These are phyloP conservation scores for Apiotrichum laibachii DNA, from an alignment of 1,284 basidiomycete species.

Conservation along the genomic window DNA sequence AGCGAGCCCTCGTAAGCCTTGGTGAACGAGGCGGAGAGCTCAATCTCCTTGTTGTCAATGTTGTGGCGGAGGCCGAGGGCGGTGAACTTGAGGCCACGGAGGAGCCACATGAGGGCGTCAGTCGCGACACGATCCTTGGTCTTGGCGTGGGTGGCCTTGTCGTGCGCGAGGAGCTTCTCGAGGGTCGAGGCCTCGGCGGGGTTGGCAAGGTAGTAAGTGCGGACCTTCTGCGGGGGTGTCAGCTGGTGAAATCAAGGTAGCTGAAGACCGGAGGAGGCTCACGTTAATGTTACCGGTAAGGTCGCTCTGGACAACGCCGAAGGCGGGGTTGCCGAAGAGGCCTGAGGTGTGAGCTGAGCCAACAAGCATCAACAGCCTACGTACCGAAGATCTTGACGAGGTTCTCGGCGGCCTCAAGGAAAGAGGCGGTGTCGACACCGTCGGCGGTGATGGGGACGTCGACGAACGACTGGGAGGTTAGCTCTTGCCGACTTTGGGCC, in stretches of 20 bases:
- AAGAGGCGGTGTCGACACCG: conserved; percentile 83
- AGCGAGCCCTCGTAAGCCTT: conserved; percentile 79
- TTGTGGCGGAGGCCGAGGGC: conserved; percentile 74
- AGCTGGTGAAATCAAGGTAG: neutral
- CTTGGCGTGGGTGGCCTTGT: conserved; percentile 58
- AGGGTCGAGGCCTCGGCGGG: conserved; percentile 71
- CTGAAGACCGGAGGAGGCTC: neutral
- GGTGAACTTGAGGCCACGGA: conserved; percentile 88
- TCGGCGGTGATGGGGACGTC: conserved; percentile 82
- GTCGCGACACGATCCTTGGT: conserved; percentile 80
- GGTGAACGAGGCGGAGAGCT: conserved; percentile 74
- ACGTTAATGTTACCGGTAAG: conserved; percentile 90
- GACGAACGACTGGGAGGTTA: conserved; percentile 67
- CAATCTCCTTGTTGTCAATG: conserved; percentile 65
- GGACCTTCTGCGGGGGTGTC: conserved; percentile 69
- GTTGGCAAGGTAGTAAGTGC: conserved; percentile 68
- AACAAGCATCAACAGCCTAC: conserved; percentile 28
- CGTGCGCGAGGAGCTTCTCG: conserved; percentile 78
- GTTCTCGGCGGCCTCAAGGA: conserved; percentile 85
- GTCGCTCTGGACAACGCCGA: conserved; percentile 80
- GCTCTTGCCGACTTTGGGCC: neutral
- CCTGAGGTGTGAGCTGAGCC: conserved; percentile 56
- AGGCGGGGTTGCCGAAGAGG: conserved; percentile 83
- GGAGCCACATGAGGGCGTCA: conserved; percentile 88
- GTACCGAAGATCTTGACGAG: conserved; percentile 87